Conservation (phyloP, 495 filamentous ascomycete species). For the Trichoderma gamsii region DNA sequence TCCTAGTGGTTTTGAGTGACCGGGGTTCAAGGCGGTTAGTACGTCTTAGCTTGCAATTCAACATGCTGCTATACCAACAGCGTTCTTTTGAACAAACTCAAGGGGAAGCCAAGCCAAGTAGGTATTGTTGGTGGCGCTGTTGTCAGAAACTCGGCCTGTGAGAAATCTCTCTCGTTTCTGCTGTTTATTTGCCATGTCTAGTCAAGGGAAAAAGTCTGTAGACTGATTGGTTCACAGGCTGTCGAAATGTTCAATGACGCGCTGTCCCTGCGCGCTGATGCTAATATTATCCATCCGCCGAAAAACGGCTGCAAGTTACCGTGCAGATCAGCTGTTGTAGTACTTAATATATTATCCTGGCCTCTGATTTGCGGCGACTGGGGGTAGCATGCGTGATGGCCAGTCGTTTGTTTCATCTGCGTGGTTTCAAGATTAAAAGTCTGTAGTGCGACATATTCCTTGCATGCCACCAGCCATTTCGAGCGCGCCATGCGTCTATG, state of each 20-base stretch:
- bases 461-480: slow-evolving; percentile 1
- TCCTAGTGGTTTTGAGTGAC: background rate
- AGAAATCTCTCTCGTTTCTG: background rate
- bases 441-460: slow-evolving; percentile 1
- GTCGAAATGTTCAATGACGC: background rate
- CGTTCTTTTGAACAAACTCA: background rate
- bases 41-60: background rate
- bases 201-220: background rate
- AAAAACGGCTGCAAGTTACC: background rate
- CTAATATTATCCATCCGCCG: background rate
- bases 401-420: slow-evolving; percentile 9
- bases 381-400: background rate
- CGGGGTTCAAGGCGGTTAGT: background rate
- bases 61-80: background rate
- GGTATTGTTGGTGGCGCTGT: background rate
- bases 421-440: background rate
- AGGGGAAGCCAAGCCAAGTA: background rate
- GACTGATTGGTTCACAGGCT: background rate
- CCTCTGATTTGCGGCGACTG: background rate
- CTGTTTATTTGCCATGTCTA: background rate
- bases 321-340: background rate
- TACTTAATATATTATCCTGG: background rate
- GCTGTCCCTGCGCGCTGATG: background rate
- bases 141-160: background rate
- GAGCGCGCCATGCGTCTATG: background rate